These are phyloP conservation scores for Asterionellopsis glacialis DNA, from an alignment of 108 stramenopile genomes.

Conservation along the genomic window DNA sequence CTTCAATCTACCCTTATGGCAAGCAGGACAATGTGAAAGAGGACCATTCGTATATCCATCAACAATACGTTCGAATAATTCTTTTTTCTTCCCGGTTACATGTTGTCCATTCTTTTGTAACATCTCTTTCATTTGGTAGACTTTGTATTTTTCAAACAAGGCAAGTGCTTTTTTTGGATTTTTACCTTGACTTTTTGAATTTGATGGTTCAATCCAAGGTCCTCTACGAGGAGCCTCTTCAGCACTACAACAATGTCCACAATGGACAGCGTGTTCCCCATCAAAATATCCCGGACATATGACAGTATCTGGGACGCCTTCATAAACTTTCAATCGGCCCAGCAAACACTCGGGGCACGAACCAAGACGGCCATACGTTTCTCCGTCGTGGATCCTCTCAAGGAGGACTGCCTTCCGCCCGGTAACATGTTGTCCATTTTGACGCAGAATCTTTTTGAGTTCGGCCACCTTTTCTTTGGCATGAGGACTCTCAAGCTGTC, in stretches of 20 bases:
- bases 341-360: neutral
- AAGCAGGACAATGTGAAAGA: no score
- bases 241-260: no score
- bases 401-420: neutral
- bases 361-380: neutral
- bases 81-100: neutral
- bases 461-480: neutral
- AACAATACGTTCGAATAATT: neutral
- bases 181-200: no score
- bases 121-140: neutral
- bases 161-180: no score
- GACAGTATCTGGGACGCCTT: neutral
- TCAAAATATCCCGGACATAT: no score
- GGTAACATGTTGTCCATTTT: slow-evolving; percentile 2
- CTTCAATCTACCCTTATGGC: neutral
- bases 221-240: no score
- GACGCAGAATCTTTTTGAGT: slow-evolving; percentile 3
- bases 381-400: neutral
- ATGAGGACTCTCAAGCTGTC: no score
- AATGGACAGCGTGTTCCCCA: no score
- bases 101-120: slow-evolving; percentile 2
- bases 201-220: no score
- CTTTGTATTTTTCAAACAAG: no score
- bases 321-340: neutral
- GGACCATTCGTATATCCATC: neutral